Evolutionary conservation across 805 yeast species (phyloP).

Genomic region (Candida bentonensis): DNA sequence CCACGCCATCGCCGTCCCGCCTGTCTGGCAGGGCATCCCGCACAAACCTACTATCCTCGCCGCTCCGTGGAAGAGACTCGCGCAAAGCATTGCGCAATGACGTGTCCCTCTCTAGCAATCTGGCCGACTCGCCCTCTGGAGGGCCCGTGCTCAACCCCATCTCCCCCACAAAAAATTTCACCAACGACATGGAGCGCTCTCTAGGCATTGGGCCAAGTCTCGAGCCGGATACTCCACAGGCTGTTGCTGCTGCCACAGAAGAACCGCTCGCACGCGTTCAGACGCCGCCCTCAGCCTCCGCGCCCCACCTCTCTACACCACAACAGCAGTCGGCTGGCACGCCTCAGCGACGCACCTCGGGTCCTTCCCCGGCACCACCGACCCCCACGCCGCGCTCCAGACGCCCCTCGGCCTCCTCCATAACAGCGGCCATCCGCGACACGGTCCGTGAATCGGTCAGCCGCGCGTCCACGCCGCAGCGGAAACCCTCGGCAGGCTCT

Average conservation of each 20-base stretch:
- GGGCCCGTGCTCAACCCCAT: too few species aligned
- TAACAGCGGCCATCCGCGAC: not conserved
- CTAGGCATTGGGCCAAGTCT: too few species aligned
- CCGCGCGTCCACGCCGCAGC: not conserved
- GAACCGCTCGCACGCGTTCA: not conserved
- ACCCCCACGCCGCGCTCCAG: not conserved
- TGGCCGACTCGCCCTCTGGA: too few species aligned
- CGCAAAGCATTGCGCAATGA: not conserved
- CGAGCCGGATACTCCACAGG: too few species aligned
- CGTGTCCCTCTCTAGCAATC: too few species aligned
- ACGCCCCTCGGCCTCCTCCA: not conserved
- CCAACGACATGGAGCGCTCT: too few species aligned
- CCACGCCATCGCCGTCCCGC: not conserved
- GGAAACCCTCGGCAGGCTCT: not conserved
- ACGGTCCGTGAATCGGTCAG: not conserved
- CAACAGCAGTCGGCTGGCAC: not conserved
- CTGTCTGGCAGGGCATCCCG: not conserved
- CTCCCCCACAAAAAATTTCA: too few species aligned
- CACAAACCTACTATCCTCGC: not conserved
- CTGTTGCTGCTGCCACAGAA: too few species aligned
- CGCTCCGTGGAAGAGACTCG: not conserved
- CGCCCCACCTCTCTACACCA: not conserved
- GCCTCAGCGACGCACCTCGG: not conserved
- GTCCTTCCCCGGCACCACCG: not conserved
- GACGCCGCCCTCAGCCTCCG: not conserved